These are phyloP conservation scores for Phytophthora boehmeriae DNA, from an alignment of 352 stramenopile species.

Conservation along the genomic window DNA sequence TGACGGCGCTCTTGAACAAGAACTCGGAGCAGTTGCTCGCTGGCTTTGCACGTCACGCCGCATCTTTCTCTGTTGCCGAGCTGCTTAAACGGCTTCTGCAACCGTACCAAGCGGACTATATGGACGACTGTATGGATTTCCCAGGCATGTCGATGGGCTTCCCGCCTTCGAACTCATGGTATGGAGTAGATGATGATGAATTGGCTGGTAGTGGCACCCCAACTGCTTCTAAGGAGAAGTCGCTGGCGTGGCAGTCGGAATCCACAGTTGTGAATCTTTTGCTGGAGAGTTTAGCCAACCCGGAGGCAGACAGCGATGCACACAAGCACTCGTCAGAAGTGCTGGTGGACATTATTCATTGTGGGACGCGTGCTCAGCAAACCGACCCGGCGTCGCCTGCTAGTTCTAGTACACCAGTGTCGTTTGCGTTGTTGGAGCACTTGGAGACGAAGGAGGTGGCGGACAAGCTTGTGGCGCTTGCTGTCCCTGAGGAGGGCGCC, in stretches of 20 bases:
- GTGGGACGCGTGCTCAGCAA: constrained; percentile 74
- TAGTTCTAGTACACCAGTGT: constrained; percentile 55
- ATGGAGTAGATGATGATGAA: constrained; percentile 75
- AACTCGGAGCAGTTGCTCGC: constrained; percentile 74
- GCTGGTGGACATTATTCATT: constrained; percentile 88
- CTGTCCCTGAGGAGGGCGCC: constrained; percentile 43
- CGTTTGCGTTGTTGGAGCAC: constrained; percentile 77
- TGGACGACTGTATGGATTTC: constrained; percentile 90
- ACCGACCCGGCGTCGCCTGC: constrained; percentile 69
- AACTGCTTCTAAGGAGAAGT: constrained; percentile 66
- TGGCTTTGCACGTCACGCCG: constrained; percentile 65
- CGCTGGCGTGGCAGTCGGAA: constrained; percentile 78
- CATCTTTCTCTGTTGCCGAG: constrained; percentile 84
- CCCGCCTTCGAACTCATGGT: constrained; percentile 77
- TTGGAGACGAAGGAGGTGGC: constrained; percentile 78
- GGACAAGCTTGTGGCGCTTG: constrained; percentile 68
- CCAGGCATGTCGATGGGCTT: constrained; percentile 79
- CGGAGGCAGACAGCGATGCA: constrained; percentile 67
- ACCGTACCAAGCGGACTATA: constrained; percentile 84
- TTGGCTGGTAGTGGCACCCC: constrained; percentile 58
- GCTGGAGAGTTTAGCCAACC: constrained; percentile 53
- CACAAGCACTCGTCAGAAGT: constrained; percentile 88
- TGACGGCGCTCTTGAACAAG: constrained; percentile 86
- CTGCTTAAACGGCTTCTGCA: constrained; percentile 85
- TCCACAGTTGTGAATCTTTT: constrained; percentile 73